Evolutionary conservation across 768 basidiomycete genomes (phyloP), one percentile per base, ranked within the genome.

Genomic region (Lyophyllum atratum): DNA sequence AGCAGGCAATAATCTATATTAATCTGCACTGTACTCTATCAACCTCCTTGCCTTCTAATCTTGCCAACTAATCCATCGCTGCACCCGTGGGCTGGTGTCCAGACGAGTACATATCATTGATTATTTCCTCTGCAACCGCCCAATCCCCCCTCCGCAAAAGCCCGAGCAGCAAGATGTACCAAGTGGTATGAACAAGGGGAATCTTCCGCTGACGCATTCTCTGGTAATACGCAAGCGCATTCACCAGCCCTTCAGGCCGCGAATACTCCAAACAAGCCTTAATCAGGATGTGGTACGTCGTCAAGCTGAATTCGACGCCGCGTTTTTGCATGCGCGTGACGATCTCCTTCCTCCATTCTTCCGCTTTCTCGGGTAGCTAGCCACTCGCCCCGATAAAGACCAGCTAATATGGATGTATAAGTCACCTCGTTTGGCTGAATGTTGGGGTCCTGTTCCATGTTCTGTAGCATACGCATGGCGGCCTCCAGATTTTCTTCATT

Each of bases 261-360:
- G 76, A 72, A 51, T 80, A 81, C 43, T 80, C 78, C 61, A 93
- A 71, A 58, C 83, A 84, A 9, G 87, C 84, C 54, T 80, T 80
- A 61, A 98, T 79, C 55, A 97, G 76, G 60, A 89, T 82, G 68
- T 96, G 89, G 73, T 92, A 95, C 6, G 85, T 84, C 48, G 84
- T 79, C 33, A 85, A 76, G 61, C 82, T 86, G 47, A 88, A 75
- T 24, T 71, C 68, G 56, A 92, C 70, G 0, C 77, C 77, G 17
- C 79, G 76, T 22, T 66, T 75, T 65, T 76, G 78, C 87, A 93
- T 92, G 62, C 80, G 76, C 50, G 70, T 69, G 44, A 84, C 69
- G 56, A 93, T 79, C 29, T 80, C 75, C 22, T 70, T 68, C 55
- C 74, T 78, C 63, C 79, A 80, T 58, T 80, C 74, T 49, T 81